Conservation (phyloP, 805 yeast genomes). For the Cyberlindnera mrakii region DNA sequence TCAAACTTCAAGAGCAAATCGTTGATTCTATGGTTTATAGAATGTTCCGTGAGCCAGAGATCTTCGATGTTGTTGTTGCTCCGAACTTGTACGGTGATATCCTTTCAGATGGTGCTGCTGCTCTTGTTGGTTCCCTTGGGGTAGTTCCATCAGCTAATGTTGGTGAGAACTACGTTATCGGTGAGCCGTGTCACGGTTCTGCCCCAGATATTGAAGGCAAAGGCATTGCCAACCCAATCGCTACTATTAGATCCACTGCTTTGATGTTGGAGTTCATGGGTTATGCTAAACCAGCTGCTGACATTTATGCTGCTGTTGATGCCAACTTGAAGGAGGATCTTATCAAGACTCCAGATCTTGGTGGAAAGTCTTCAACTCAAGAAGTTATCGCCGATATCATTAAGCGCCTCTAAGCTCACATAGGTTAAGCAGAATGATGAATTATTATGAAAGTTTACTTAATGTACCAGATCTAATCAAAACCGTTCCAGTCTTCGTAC, state of each 20-base stretch:
- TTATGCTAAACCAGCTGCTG: slow-evolving; percentile 79
- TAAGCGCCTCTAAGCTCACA: slow-evolving; percentile 18
- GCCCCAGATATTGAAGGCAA: slow-evolving; percentile 98
- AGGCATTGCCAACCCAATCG: slow-evolving; percentile 93
- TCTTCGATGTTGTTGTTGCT: slow-evolving; percentile 96
- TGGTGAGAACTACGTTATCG: slow-evolving; percentile 92
- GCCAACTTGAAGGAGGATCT: slow-evolving; percentile 78
- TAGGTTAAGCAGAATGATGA: too few species aligned
- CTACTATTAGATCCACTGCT: slow-evolving; percentile 96
- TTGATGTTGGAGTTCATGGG: slow-evolving; percentile 97
- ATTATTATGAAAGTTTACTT: background rate
- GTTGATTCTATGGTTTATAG: slow-evolving; percentile 99
- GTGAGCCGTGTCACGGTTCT: slow-evolving; percentile 99
- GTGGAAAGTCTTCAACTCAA: slow-evolving; percentile 83
- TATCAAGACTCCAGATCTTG: slow-evolving; percentile 86
- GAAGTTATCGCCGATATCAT: slow-evolving; percentile 84
- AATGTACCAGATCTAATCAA: slow-evolving; percentile 16
- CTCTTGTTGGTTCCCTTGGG: slow-evolving; percentile 94
- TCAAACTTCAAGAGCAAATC: slow-evolving; percentile 86
- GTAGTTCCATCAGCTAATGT: slow-evolving; percentile 98
- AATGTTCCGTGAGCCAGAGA: slow-evolving; percentile 96
- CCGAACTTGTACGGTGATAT: slow-evolving; percentile 98
- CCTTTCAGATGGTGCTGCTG: slow-evolving; percentile 96
- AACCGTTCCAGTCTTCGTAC: slow-evolving; percentile 32
- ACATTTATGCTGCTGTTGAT: slow-evolving; percentile 91